Evolutionary conservation across 1,139 yeast genomes (phyloP).

Genomic region (Debaryomycetaceae sp.): DNA sequence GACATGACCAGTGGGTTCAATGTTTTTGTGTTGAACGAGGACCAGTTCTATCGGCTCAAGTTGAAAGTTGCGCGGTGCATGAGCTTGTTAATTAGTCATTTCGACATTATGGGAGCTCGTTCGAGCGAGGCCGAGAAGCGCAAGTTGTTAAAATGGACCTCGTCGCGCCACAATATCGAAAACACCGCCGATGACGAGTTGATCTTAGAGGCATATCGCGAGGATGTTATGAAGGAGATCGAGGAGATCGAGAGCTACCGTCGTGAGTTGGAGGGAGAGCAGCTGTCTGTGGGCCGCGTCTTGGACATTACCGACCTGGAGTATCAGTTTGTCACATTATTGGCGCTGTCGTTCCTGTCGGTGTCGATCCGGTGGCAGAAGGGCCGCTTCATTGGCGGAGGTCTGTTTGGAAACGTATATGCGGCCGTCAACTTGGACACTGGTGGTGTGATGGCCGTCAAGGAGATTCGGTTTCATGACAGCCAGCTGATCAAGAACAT

Average conservation of each 20-base stretch:
- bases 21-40: constrained; percentile 73
- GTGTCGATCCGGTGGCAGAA: constrained; percentile 97
- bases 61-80: constrained; percentile 91
- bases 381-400: constrained; percentile 90
- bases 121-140: constrained; percentile 76
- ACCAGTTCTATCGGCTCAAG: constrained; percentile 68
- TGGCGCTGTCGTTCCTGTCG: constrained; percentile 87
- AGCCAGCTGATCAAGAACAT: constrained; percentile 80
- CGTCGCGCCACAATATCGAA: constrained; percentile 37
- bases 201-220: constrained; percentile 49
- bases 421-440: constrained; percentile 91
- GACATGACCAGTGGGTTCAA: constrained; percentile 90
- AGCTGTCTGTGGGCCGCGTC: constrained; percentile 71
- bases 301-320: constrained; percentile 84
- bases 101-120: constrained; percentile 97
- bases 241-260: constrained; percentile 55
- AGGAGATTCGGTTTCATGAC: constrained; percentile 89
- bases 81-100: constrained; percentile 89
- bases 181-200: constrained; percentile 61
- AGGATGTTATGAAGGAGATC: constrained; percentile 57
- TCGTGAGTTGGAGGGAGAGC: constrained; percentile 45
- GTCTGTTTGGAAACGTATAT: constrained; percentile 91
- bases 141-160: constrained; percentile 49
- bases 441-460: constrained; percentile 96
- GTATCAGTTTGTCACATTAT: constrained; percentile 77